A percentile compares a stretch with the other conserved stretches of the same genome.
These are phyloP conservation scores for Saccharomycopsis hybrid DNA, from an alignment of 1,139 yeast genomes.

Conservation along the genomic window DNA sequence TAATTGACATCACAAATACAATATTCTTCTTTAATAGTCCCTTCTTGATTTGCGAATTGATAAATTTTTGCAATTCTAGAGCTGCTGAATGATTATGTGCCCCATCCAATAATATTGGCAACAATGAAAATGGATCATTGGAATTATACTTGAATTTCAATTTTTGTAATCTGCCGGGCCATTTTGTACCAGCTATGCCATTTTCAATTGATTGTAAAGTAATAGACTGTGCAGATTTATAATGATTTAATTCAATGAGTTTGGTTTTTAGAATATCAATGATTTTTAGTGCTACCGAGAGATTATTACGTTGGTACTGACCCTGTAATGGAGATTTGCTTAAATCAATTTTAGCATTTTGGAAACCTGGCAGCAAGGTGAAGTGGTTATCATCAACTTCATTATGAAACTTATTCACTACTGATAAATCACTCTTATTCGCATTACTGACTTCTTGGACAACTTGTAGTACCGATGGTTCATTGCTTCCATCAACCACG, in stretches of 20 bases:
- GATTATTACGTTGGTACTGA: conserved; percentile 61
- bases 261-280: conserved; percentile 33
- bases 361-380: neutral
- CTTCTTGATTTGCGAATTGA: conserved; percentile 28
- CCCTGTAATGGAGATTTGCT: conserved; percentile 50
- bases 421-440: conserved; percentile 12
- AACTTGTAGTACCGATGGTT: conserved; percentile 40
- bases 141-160: conserved; percentile 28
- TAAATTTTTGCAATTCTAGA: conserved; percentile 46
- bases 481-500: conserved; percentile 69
- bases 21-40: conserved; percentile 32
- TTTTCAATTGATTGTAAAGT: conserved; percentile 32
- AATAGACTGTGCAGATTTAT: conserved; percentile 22
- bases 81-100: conserved; percentile 92
- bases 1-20: conserved; percentile 65
- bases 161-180: conserved; percentile 63
- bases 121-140: conserved; percentile 18
- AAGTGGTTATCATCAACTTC: neutral
- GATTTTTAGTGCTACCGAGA: conserved; percentile 62
- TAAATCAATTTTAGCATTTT: neutral
- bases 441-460: conserved; percentile 27
- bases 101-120: conserved; percentile 65
- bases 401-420: neutral
- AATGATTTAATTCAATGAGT: too few species aligned
- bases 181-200: conserved; percentile 47